Evolutionary conservation across 306 rosid genomes (phyloP), one percentile per base, ranked within the genome.

Genomic region (Urtica urens): DNA sequence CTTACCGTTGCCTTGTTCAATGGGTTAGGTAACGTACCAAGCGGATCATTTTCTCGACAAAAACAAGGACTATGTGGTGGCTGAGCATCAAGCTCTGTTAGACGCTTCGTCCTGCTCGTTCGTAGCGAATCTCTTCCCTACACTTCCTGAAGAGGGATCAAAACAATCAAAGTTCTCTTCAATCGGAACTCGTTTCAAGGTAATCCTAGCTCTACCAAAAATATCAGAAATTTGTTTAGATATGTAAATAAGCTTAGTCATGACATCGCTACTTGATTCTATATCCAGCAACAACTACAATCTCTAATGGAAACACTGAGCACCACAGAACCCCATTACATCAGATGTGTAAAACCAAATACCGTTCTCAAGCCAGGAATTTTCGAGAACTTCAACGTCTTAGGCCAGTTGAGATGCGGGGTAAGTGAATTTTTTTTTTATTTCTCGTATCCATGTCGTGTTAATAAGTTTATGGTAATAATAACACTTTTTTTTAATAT

Each of bases 271-370:
- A n/a, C 64, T 33, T 31, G 31, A 33, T 67, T 62, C 39, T n/a
- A n/a, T n/a, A 39, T 66, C 79, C 88, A 90, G 97, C 83, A 70
- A 60, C 95, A 84, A 71, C 73, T 90, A 51, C 95, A 90, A 72
- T 92, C 84, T 40, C 73, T 90, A 76, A 90, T 90, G 95, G 97
- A 90, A 39, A 70, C 78, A 0, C 70, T 90, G 51, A 81, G 71
- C 33, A 55, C 74, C 43, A 84, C 92, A 50, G 81, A 84, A 44
- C 95, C 93, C 58, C 90, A 84, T 71, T 84, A 90, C 71, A 84
- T 90, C 49, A 78, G 97, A 81, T 90, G 97, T 57, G 79, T 90
- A 66, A 84, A 90, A 73, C 97, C 93, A 47, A 90, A 90, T 69
- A 77, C 1, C 66, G 38, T 60, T 30, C 63, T 77, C 49, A 62